Base-by-base conservation (phyloP, 2,329 filamentous ascomycete genomes). In the Venturia asperata region DNA sequence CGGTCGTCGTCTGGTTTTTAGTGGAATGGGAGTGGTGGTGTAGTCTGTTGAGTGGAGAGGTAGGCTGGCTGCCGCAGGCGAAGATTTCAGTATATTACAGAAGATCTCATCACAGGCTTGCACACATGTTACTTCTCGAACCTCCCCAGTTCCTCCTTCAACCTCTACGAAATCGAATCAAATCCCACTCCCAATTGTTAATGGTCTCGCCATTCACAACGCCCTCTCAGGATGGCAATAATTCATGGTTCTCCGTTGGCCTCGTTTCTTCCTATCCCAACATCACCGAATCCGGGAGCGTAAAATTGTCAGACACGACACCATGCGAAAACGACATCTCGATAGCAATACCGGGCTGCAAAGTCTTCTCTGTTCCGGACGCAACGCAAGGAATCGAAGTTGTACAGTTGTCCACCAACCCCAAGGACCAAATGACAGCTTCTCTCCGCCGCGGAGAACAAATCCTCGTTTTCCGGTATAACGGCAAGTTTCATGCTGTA, bases 391-490 rank as follows among this genome's bases (percentile, higher is more conserved):
- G 11, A 15, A n/a, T 9, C 17, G 42, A 55, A 6, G 63, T 30
- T 15, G 21, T 11, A 13, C 47, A 60, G 30, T 19, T 64, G 1
- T 58, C 63, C 5, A 21, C 30, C 47, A 15, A 60, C 41, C 61
- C 65, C n/a, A 21, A 52, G 21, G 30, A 49, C 3, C 62, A 45
- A 27, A 13, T 61, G 11, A 39, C 43, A 24, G 45, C 45, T 11
- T 21, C 62, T n/a, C 27, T 49, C 4, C 37, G 52, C 21, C 52
- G 70, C 3, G 71, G 78, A 78, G 79, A 87, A 65, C 86, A 89
- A 70, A 84, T 89, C 0, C 77, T 90, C 21, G 80, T 90, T 0
- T 90, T 89, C 67, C 80, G 80, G 68, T 87, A 87, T 70, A 82
- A 80, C 63, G 84, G 82, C 3, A 85, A 82, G 66, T 78, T 89